Conservation (phyloP, 192 early-diverging fungal genomes). For the Entomortierella parvispora region DNA sequence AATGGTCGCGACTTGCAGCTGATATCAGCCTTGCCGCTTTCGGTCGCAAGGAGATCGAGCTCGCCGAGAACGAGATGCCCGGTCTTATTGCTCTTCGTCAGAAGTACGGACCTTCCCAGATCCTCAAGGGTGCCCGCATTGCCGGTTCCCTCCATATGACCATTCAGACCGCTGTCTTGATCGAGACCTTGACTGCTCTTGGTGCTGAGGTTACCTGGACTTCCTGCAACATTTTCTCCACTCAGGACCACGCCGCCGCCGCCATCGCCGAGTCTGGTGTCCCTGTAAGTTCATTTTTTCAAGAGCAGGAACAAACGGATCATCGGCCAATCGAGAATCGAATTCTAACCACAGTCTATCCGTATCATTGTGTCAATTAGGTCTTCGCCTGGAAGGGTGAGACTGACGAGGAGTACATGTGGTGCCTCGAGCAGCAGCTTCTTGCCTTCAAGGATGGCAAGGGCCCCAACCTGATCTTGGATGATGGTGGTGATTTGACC, state of each 20-base stretch:
- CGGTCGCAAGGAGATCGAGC: constrained; percentile 97
- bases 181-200: constrained; percentile 94
- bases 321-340: not conserved
- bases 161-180: constrained; percentile 98
- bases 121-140: constrained; percentile 95
- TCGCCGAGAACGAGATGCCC: constrained; percentile 99
- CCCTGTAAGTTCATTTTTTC: constrained; percentile 69
- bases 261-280: constrained; percentile 96
- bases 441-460: constrained; percentile 91
- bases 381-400: constrained; percentile 98
- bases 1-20: constrained; percentile 5
- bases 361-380: constrained; percentile 5
- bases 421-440: constrained; percentile 98
- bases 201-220: constrained; percentile 92
- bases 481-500: constrained; percentile 99
- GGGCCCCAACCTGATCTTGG: constrained; percentile 98
- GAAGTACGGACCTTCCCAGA: constrained; percentile 91
- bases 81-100: constrained; percentile 94
- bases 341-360: not conserved
- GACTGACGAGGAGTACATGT: constrained; percentile 99
- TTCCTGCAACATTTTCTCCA: constrained; percentile 88
- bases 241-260: constrained; percentile 98
- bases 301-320: too few relatives aligned
- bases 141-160: constrained; percentile 99
- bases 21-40: constrained; percentile 76